Evolutionary conservation across 163 green algal species (phyloP), one percentile per base, ranked within the genome.

Genomic region (Chlorella variabilis): DNA sequence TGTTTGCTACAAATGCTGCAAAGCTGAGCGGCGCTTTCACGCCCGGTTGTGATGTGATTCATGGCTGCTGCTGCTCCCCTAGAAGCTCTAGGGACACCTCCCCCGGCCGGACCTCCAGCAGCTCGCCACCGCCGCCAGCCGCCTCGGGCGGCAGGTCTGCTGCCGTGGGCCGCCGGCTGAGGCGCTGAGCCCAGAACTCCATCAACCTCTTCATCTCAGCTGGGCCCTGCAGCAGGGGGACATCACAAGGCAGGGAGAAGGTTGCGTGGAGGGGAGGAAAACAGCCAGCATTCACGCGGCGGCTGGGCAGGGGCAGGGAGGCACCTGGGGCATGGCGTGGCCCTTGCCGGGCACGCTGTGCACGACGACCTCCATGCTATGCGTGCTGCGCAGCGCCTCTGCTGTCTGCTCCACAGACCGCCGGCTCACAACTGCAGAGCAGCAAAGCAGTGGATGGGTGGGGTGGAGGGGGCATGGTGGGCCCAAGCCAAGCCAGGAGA

Each of bases 101-200:
- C n/a, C 73, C 73, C 2, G 73, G 73, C n/a, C 56, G 54, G 3
- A 80, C 56, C 56, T 80, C 73, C 27, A 80, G 73, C 56, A 80
- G 73, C 36, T 80, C 54, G 2, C 73, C 73, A 9, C 4, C 38
- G 25, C 9, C 56, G 27, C n/a, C 73, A 0, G 36, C 71, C 23
- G 38, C 73, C 27, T 11, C 73, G 7, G 56, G 21, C 4, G 73
- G 36, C 36, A 80, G 56, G 38, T 80, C 73, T 45, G 73, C 73
- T 7, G 73, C 73, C 3, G 73, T 71, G 54, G 73, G 73, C 38
- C 73, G 56, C 27, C 73, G 15, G 38, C 73, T 78, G 17, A 80
- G 56, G 36, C 51, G 73, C 17, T 41, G 38, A 7, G 73, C 59
- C 73, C 73, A 80, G 27, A 80, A 80, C 38, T 69, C 31, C 73